Conservation (phyloP, 345 rosid genomes). For the Anastatica hierochuntica region DNA sequence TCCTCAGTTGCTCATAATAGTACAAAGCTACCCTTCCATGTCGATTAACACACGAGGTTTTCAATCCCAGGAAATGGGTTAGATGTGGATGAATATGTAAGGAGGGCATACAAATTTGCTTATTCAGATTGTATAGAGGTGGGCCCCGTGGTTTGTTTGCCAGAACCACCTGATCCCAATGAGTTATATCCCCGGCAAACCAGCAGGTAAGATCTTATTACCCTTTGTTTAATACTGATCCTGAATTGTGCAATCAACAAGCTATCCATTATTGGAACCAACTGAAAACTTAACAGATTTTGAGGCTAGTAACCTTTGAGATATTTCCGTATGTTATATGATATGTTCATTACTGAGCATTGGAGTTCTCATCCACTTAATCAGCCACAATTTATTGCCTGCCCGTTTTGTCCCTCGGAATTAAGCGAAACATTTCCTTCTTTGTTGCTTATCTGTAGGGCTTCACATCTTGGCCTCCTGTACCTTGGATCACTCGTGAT, state of each 20-base stretch:
- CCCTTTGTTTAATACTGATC: constrained; percentile 6
- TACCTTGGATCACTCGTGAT: constrained; percentile 78
- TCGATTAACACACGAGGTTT: not conserved
- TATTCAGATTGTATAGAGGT: constrained; percentile 93
- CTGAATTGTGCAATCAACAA: constrained; percentile 3
- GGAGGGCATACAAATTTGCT: constrained; percentile 95
- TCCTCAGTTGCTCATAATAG: not conserved
- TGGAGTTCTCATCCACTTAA: constrained; percentile 2
- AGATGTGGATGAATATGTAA: constrained; percentile 97
- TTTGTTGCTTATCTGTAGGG: constrained; percentile 42
- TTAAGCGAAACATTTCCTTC: not conserved
- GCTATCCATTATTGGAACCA: constrained; percentile 2
- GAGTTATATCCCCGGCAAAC: constrained; percentile 94
- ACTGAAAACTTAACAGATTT: not conserved
- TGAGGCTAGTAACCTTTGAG: not conserved
- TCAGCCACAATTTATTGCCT: not conserved
- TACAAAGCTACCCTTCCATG: not conserved
- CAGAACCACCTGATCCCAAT: constrained; percentile 93
- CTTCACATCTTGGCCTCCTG: constrained; percentile 88
- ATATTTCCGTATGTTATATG: not conserved
- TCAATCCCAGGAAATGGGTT: constrained; percentile 75
- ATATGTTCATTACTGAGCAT: not conserved
- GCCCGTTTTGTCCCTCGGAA: not conserved
- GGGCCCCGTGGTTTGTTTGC: constrained; percentile 83
- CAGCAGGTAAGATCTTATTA: constrained; percentile 46